Percentiles rank a stretch among this genome's conserved stretches.
phyloP scores from a whole-genome alignment of 2,329 filamentous ascomycete genomes.

The Phyllachora maydis region DNA sequence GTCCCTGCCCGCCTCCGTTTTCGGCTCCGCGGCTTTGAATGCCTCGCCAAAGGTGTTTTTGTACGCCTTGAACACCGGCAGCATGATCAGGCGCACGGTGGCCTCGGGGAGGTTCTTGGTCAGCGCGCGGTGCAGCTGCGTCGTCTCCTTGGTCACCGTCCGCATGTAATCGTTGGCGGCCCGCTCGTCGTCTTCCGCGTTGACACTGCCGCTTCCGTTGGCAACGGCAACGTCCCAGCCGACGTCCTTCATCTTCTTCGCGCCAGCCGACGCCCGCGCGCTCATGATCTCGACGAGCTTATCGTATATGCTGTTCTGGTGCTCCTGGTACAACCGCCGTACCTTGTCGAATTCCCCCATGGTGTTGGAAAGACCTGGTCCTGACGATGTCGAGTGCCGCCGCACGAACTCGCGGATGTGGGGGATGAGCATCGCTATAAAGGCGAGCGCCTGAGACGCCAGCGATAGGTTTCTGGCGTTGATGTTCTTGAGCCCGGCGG shows the following conservation, averaged over 20 bases:
- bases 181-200: slow-evolving; percentile 28
- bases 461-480: slow-evolving; percentile 88
- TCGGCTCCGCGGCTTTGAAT: slow-evolving; percentile 42
- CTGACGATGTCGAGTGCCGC: slow-evolving; percentile 42
- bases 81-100: slow-evolving; percentile 67
- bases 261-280: slow-evolving; percentile 50
- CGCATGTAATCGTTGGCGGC: slow-evolving; percentile 57
- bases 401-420: slow-evolving; percentile 84
- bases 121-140: slow-evolving; percentile 64
- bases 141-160: slow-evolving; percentile 68
- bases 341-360: slow-evolving; percentile 82
- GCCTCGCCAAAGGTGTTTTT: slow-evolving; percentile 57
- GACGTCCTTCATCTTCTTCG: slow-evolving; percentile 52
- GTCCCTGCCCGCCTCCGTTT: slow-evolving; percentile 45
- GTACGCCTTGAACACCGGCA: slow-evolving; percentile 65
- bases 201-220: too few relatives aligned
- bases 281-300: slow-evolving; percentile 90
- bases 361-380: too few relatives aligned
- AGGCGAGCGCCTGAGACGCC: slow-evolving; percentile 72
- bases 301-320: slow-evolving; percentile 77
- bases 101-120: slow-evolving; percentile 62
- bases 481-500: slow-evolving; percentile 85
- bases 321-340: slow-evolving; percentile 65
- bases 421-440: slow-evolving; percentile 70
- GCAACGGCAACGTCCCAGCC: too few relatives aligned